Percentiles rank a stretch among this genome's conserved stretches.
phyloP scores from a whole-genome alignment of 305 asterid species.

The Rubia balearica region DNA sequence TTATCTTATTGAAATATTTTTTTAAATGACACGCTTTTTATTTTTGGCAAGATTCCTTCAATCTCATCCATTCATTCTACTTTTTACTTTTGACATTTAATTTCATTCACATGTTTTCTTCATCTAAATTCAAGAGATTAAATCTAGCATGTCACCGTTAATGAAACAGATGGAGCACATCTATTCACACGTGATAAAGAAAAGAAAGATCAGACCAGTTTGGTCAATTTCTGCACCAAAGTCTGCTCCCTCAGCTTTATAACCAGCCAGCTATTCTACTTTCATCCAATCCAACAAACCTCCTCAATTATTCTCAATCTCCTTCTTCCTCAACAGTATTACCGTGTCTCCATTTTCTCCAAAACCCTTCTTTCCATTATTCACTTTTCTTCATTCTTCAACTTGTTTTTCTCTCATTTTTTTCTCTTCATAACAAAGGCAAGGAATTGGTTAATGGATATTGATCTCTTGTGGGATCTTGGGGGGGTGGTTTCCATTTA shows the following conservation, averaged over 20 bases:
- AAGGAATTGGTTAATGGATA: conserved; percentile 47
- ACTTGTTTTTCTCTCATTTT: not conserved
- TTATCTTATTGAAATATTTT: too few relatives aligned
- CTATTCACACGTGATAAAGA: conserved; percentile 1
- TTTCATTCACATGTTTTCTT: too few relatives aligned
- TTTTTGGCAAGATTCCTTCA: too few relatives aligned
- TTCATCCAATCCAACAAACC: conserved; percentile 18
- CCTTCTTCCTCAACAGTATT: conserved; percentile 16
- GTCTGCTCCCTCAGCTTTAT: conserved; percentile 11
- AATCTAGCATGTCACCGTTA: too few relatives aligned
- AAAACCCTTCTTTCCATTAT: conserved; percentile 5
- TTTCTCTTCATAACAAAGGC: not conserved
- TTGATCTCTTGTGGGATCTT: conserved; percentile 20
- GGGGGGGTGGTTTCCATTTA: conserved; percentile 34
- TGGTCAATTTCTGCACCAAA: conserved; percentile 15
- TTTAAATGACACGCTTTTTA: too few relatives aligned
- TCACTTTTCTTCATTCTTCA: conserved; percentile 6
- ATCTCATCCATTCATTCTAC: too few relatives aligned
- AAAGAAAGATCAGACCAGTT: not conserved
- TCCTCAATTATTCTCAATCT: conserved; percentile 5
- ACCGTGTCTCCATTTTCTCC: conserved; percentile 33
- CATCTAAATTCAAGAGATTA: too few relatives aligned
- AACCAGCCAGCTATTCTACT: conserved; percentile 8
- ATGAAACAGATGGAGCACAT: not conserved
- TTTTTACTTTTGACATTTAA: too few relatives aligned